Evolutionary conservation across 352 stramenopile species (phyloP).

Genomic region (Phytopythium kandeliae): DNA sequence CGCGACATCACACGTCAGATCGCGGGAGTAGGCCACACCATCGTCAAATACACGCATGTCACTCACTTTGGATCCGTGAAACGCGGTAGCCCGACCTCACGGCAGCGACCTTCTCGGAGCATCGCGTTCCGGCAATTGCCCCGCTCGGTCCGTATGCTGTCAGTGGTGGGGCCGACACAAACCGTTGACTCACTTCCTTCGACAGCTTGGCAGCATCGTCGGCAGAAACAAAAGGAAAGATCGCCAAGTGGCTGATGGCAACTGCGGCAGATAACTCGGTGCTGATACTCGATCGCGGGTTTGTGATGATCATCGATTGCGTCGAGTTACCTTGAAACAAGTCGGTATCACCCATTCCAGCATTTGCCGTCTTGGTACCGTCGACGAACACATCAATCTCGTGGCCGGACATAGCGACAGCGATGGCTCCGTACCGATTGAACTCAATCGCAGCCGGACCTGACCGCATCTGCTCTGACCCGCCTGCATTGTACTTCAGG

Average conservation of each 20-base stretch:
- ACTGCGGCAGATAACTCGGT: slow-evolving; percentile 4
- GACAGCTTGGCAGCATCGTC: slow-evolving; percentile 23
- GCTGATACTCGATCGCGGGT: not conserved
- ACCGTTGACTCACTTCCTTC: slow-evolving; percentile 31
- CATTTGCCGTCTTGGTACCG: not conserved
- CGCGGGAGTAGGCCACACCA: slow-evolving; percentile 7
- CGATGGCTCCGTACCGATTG: not conserved
- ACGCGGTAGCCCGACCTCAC: slow-evolving; percentile 49
- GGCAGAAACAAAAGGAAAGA: slow-evolving; percentile 17
- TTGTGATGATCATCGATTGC: not conserved
- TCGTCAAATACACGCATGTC: not conserved
- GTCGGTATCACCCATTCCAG: not conserved
- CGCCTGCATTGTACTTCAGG: not conserved
- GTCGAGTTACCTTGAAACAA: not conserved
- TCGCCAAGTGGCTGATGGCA: slow-evolving; percentile 39
- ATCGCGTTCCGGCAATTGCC: slow-evolving; percentile 18
- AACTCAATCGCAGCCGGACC: not conserved
- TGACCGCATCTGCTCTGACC: not conserved
- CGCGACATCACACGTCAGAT: slow-evolving; percentile 1
- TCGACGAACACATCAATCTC: not conserved
- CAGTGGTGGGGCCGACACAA: slow-evolving; percentile 40
- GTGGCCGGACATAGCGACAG: not conserved
- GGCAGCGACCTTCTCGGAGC: slow-evolving; percentile 19
- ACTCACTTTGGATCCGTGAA: slow-evolving; percentile 46
- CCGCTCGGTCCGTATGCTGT: slow-evolving; percentile 31